Evolutionary conservation across 2,329 filamentous ascomycete species (phyloP).

Genomic region (Beauveria brongniartii): DNA sequence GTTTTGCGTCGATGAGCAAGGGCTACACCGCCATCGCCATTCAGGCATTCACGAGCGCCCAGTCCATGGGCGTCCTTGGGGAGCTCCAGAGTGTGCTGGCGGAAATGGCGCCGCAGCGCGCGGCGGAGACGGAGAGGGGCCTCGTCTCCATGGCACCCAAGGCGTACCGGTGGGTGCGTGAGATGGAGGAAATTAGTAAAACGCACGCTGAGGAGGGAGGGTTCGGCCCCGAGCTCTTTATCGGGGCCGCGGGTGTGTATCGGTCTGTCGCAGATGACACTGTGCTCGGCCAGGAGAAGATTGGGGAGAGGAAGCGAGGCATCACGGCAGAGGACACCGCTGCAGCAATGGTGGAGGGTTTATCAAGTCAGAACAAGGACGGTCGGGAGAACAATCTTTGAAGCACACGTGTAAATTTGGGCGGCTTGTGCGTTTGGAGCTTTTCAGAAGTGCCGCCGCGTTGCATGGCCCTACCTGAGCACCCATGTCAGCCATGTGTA

Average conservation of each 20-base stretch:
- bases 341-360: conserved; percentile 36
- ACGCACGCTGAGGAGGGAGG: conserved; percentile 59
- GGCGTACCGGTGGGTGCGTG: conserved; percentile 68
- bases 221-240: conserved; percentile 48
- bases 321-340: conserved; percentile 51
- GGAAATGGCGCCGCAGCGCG: conserved; percentile 37
- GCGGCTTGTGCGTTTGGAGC: background rate
- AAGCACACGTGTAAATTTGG: no score
- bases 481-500: background rate
- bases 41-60: conserved; percentile 63
- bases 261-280: conserved; percentile 52
- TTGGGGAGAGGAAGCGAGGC: conserved; percentile 47
- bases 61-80: conserved; percentile 51
- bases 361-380: conserved; percentile 33
- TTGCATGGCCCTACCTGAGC: background rate
- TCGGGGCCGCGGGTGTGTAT: conserved; percentile 54
- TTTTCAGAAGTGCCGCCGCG: background rate
- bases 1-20: conserved; percentile 54
- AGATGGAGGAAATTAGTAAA: conserved; percentile 68
- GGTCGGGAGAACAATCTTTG: background rate
- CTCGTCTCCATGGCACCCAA: conserved; percentile 60
- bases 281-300: conserved; percentile 50
- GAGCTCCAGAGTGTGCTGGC: conserved; percentile 50
- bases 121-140: conserved; percentile 37
- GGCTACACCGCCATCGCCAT: conserved; percentile 61